Percentiles rank a stretch among this genome's conserved stretches.
phyloP scores from a whole-genome alignment of 164 flowering plant species.

The Cinnamomum micranthum region DNA sequence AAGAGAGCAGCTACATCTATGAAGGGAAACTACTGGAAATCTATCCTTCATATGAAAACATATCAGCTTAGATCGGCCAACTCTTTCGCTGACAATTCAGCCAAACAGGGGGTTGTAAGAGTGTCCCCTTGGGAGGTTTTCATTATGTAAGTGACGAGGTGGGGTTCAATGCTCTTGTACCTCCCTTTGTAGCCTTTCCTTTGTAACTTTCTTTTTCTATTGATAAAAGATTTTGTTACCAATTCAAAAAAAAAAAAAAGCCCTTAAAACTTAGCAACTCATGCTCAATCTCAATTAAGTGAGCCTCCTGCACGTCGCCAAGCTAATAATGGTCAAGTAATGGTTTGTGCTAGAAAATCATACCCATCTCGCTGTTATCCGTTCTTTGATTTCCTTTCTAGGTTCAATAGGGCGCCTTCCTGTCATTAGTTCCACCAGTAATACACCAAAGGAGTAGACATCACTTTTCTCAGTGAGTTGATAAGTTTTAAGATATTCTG shows the following conservation, averaged over 20 bases:
- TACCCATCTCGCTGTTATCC: constrained; percentile 89
- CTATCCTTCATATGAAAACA: background rate
- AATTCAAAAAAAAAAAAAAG: too few species aligned
- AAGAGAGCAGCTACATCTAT: background rate
- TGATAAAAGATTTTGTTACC: too few species aligned
- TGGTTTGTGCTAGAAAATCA: constrained; percentile 8
- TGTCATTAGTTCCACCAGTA: constrained; percentile 79
- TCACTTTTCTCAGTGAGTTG: constrained; percentile 97
- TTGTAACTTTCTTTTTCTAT: too few species aligned
- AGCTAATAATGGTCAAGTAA: background rate
- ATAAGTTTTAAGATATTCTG: constrained; percentile 81
- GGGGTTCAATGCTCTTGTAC: too few species aligned
- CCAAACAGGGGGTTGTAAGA: too few species aligned
- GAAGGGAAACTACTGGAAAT: background rate
- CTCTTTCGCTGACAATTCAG: too few species aligned
- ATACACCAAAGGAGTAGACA: constrained; percentile 90
- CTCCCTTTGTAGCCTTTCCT: too few species aligned
- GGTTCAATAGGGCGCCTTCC: constrained; percentile 93
- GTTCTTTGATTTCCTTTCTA: constrained; percentile 57
- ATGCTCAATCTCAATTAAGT: background rate
- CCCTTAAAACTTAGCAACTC: background rate
- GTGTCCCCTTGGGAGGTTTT: too few species aligned
- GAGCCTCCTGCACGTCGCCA: background rate
- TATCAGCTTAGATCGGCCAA: too few species aligned
- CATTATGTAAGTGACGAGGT: too few species aligned